Percentiles rank a stretch among this genome's conserved stretches.
phyloP scores from a whole-genome alignment of 768 basidiomycete species.

The Leccinum broughii region DNA sequence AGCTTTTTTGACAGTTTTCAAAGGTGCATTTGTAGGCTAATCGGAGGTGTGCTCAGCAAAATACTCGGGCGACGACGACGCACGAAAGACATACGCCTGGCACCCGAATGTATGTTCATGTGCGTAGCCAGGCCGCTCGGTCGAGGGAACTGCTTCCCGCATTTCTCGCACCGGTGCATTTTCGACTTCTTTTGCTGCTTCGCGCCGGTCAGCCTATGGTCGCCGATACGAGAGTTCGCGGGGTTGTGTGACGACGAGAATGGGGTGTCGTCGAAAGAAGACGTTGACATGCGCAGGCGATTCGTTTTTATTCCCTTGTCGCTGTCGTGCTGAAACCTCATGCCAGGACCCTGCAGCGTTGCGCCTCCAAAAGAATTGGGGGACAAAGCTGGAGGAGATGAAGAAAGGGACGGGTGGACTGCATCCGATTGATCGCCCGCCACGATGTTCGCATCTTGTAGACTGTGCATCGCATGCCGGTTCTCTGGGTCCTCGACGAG shows the following conservation, averaged over 20 bases:
- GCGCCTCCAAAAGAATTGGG: constrained; percentile 6
- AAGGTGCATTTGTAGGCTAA: constrained; percentile 49
- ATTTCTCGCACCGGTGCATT: constrained; percentile 49
- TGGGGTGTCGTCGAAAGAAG: constrained; percentile 5
- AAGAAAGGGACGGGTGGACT: constrained; percentile 7
- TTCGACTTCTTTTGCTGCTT: constrained; percentile 41
- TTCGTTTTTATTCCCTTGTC: constrained; percentile 11
- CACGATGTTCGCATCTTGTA: constrained; percentile 18
- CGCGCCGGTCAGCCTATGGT: constrained; percentile 12
- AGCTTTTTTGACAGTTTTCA: constrained; percentile 61
- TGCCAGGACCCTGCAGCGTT: constrained; percentile 25
- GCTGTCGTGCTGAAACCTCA: constrained; percentile 22
- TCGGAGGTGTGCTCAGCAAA: constrained; percentile 8
- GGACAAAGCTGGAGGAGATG: constrained; percentile 3
- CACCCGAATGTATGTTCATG: constrained; percentile 54
- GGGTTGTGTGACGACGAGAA: constrained; percentile 17
- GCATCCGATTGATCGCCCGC: constrained; percentile 18
- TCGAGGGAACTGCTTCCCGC: constrained; percentile 47
- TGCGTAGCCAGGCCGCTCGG: constrained; percentile 54
- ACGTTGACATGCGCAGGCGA: constrained; percentile 13
- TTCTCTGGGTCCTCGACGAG: constrained; percentile 32
- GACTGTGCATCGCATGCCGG: constrained; percentile 17
- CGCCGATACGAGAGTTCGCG: not conserved
- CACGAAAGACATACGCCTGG: constrained; percentile 41
- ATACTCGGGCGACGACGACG: not conserved